These are phyloP conservation scores for Quercus robur DNA, from an alignment of 306 rosid genomes.

Conservation along the genomic window DNA sequence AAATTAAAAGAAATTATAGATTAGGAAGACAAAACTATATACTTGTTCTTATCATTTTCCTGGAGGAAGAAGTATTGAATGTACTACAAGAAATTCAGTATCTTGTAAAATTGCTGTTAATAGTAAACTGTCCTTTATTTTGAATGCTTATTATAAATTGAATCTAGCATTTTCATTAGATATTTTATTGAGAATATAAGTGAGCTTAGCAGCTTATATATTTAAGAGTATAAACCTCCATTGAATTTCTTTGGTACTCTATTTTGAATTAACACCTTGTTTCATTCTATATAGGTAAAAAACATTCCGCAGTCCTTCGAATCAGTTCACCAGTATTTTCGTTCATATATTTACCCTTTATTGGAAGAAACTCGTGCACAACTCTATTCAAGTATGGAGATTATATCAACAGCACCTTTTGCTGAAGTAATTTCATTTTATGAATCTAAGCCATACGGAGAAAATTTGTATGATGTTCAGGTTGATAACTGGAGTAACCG, in stretches of 20 bases:
- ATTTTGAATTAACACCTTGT: neutral
- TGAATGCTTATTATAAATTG: no score
- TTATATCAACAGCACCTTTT: conserved; percentile 42
- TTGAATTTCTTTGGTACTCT: neutral
- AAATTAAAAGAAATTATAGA: no score
- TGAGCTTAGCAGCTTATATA: no score
- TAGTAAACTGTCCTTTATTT: no score
- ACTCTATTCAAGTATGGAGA: conserved; percentile 51
- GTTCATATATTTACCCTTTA: conserved; percentile 46
- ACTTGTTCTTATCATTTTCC: no score
- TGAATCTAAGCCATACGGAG: conserved; percentile 11
- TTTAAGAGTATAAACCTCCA: neutral
- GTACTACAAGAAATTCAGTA: no score
- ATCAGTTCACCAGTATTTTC: conserved; percentile 40
- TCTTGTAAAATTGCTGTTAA: no score
- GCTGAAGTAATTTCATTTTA: conserved; percentile 40
- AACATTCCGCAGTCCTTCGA: conserved; percentile 40
- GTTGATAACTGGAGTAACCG: conserved; percentile 53
- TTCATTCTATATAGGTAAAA: conserved; percentile 36
- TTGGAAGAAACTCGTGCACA: conserved; percentile 67
- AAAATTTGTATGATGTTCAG: conserved; percentile 26
- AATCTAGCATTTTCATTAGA: no score
- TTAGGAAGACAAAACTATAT: no score
- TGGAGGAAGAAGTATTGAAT: no score
- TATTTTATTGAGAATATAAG: no score